These are phyloP conservation scores for Petunia hybrid DNA, from an alignment of 305 asterid genomes.

Conservation along the genomic window DNA sequence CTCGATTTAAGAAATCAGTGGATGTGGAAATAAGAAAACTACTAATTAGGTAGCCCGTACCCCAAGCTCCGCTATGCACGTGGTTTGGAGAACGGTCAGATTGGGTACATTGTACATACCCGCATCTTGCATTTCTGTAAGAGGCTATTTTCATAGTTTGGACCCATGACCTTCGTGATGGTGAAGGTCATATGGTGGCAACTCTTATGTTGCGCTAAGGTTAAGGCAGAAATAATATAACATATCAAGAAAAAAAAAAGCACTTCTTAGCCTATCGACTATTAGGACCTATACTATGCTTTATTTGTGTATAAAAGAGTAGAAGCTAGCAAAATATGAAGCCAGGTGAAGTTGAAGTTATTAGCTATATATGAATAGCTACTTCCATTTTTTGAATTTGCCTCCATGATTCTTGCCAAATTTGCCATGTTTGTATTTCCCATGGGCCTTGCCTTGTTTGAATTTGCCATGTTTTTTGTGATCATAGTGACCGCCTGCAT, in stretches of 20 bases:
- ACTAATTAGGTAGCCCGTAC: no score
- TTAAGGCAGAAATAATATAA: background rate
- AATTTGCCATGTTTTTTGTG: background rate
- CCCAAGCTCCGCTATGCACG: background rate
- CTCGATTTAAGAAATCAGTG: no score
- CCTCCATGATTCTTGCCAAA: conserved; percentile 19
- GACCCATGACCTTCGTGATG: background rate
- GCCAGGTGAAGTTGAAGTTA: background rate
- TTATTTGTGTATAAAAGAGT: background rate
- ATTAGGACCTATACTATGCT: background rate
- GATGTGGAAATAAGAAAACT: no score
- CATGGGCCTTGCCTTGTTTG: background rate
- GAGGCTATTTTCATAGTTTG: background rate
- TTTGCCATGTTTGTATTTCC: conserved; percentile 9
- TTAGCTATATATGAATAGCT: background rate
- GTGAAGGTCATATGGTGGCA: background rate
- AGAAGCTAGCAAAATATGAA: background rate
- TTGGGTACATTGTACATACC: no score
- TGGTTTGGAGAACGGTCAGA: background rate
- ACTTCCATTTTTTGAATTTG: conserved; percentile 27
- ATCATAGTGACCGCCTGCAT: no score
- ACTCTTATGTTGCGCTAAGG: background rate
- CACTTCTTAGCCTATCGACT: background rate
- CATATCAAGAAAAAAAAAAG: background rate
- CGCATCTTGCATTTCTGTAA: background rate